Conservation (phyloP, 2,329 filamentous ascomycete genomes). For the Cladorrhinum sp. region DNA sequence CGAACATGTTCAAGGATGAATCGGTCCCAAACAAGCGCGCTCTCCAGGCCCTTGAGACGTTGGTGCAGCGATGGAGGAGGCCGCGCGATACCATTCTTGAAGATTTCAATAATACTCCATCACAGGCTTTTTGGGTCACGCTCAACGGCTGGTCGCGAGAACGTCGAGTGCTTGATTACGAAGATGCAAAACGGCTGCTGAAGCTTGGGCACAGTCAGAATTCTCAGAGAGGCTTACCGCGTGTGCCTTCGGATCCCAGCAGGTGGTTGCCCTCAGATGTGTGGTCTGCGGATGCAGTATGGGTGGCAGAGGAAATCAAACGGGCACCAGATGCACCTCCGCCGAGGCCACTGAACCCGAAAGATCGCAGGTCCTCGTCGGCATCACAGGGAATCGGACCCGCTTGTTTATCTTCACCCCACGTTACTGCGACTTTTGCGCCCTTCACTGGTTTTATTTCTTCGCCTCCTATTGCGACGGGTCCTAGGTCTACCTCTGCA, state of each 20-base stretch:
- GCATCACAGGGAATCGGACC: neutral
- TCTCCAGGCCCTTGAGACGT: neutral
- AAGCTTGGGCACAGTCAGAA: neutral
- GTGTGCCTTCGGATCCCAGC: constrained; percentile 4
- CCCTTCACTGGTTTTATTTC: too few relatives aligned
- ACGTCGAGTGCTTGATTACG: neutral
- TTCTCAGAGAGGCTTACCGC: neutral
- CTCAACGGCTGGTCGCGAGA: neutral
- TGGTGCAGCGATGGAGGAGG: neutral
- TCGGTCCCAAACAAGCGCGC: neutral
- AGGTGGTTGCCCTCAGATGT: constrained; percentile 1
- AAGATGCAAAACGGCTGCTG: neutral
- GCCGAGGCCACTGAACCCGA: neutral
- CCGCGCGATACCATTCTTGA: neutral
- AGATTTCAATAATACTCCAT: constrained; percentile 3
- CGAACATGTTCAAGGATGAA: neutral
- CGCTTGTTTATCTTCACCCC: neutral
- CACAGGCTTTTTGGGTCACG: neutral
- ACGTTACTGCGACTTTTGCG: neutral
- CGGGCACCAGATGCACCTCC: neutral
- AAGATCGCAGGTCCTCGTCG: neutral
- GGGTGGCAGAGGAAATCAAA: neutral
- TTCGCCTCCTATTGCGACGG: too few relatives aligned
- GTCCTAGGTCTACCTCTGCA: too few relatives aligned
- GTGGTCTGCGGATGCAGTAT: neutral